Conservation (phyloP, 169 alveolate genomes). For the Cryptosporidium xiaoi region DNA sequence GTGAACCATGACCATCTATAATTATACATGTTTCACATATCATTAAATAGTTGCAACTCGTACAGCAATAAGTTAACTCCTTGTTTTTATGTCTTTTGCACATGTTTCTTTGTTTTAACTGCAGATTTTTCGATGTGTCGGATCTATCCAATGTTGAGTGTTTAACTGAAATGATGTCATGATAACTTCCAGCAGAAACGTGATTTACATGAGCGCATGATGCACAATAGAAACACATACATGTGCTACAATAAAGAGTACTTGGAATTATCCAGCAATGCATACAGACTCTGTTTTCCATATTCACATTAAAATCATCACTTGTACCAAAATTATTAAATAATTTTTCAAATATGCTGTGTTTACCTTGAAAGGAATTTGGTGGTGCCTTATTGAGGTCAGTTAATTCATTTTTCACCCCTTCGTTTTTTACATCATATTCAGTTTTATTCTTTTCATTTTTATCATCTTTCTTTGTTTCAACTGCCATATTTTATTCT, state of each 20-base stretch:
- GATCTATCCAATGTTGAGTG: constrained; percentile 28
- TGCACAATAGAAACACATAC: constrained; percentile 70
- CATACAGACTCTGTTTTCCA: constrained; percentile 63
- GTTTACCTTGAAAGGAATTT: too few relatives aligned
- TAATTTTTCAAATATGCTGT: constrained; percentile 27
- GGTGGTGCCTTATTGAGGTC: neutral
- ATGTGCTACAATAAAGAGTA: constrained; percentile 65
- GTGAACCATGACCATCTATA: constrained; percentile 70
- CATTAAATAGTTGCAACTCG: constrained; percentile 51
- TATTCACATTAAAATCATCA: constrained; percentile 28
- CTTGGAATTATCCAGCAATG: constrained; percentile 65
- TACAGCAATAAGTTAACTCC: constrained; percentile 66
- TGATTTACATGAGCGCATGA: constrained; percentile 63
- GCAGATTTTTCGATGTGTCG: constrained; percentile 27
- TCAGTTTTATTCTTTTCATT: neutral
- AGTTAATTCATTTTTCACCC: neutral
- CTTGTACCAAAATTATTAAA: constrained; percentile 27
- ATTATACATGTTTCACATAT: constrained; percentile 72
- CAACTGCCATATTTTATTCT: neutral
- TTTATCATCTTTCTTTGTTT: neutral
- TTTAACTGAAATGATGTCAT: constrained; percentile 43
- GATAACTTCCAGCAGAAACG: constrained; percentile 63
- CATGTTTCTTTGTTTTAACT: constrained; percentile 7
- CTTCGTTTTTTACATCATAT: neutral
- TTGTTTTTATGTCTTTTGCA: constrained; percentile 69